These are phyloP conservation scores for Parachaetomium inaequale DNA, from an alignment of 495 filamentous ascomycete genomes.

Conservation along the genomic window DNA sequence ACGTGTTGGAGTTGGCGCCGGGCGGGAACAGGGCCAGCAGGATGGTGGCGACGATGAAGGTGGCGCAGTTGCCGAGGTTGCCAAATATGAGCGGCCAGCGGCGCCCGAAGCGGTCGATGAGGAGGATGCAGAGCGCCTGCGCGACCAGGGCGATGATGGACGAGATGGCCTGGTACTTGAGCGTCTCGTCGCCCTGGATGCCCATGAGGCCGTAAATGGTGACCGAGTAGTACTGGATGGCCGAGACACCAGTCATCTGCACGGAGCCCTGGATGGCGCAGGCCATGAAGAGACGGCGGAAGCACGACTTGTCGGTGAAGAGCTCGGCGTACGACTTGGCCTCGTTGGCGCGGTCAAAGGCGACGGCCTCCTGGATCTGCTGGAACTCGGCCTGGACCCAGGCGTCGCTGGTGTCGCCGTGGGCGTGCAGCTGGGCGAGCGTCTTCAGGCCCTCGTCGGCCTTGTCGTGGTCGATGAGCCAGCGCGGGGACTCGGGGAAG, in stretches of 20 bases:
- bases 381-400: conserved; percentile 15
- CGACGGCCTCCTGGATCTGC: conserved; percentile 8
- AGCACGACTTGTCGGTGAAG: conserved; percentile 10
- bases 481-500: conserved; percentile 14
- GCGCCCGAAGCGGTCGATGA: conserved; percentile 13
- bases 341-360: conserved; percentile 6
- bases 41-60: conserved; percentile 17
- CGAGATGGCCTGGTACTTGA: conserved; percentile 17
- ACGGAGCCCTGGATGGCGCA: conserved; percentile 6
- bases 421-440: conserved; percentile 11
- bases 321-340: conserved; percentile 15
- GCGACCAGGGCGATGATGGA: conserved; percentile 13
- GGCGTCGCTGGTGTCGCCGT: conserved; percentile 7
- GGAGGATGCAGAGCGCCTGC: conserved; percentile 6
- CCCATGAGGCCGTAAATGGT: conserved; percentile 15
- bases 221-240: conserved; percentile 20
- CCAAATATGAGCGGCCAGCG: conserved; percentile 12
- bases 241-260: conserved; percentile 14
- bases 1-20: not conserved
- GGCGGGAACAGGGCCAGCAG: conserved; percentile 10
- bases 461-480: conserved; percentile 17
- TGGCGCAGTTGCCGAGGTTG: conserved; percentile 15
- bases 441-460: conserved; percentile 1
- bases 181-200: conserved; percentile 14
- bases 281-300: conserved; percentile 14